Conservation (phyloP, 2,329 filamentous ascomycete species). For the Saccharata proteae region DNA sequence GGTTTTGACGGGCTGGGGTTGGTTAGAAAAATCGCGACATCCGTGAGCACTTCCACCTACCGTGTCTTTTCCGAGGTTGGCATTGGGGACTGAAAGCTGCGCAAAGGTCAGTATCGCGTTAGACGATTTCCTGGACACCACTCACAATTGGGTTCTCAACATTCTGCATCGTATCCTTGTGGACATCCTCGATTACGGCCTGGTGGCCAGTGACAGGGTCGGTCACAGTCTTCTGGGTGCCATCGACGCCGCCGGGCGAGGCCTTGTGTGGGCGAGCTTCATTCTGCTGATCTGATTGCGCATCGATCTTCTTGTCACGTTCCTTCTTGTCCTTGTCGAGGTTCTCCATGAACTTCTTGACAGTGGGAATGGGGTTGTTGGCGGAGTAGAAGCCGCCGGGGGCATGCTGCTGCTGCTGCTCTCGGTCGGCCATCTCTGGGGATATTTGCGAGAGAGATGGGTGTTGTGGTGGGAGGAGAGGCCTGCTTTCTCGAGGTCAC, state of each 20-base stretch:
- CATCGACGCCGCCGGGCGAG: conserved; percentile 31
- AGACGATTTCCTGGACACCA: conserved; percentile 3
- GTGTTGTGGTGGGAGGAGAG: no score
- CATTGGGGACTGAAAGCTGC: conserved; percentile 75
- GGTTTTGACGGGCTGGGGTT: conserved; percentile 49
- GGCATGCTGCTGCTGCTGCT: conserved; percentile 32
- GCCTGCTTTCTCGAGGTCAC: no score
- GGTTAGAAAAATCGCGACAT: background rate
- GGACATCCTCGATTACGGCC: conserved; percentile 74
- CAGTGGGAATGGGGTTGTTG: conserved; percentile 72
- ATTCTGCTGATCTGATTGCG: conserved; percentile 36
- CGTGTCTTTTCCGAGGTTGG: conserved; percentile 67
- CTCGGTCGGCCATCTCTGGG: conserved; percentile 22
- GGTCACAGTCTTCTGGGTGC: conserved; percentile 51
- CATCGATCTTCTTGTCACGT: conserved; percentile 60
- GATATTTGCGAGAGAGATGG: background rate
- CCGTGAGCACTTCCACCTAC: conserved; percentile 22
- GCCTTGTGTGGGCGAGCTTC: conserved; percentile 35
- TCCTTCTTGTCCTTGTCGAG: conserved; percentile 69
- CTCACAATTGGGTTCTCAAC: conserved; percentile 60
- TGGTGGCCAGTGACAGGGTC: conserved; percentile 82
- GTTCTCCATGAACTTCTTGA: conserved; percentile 68
- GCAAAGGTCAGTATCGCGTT: background rate
- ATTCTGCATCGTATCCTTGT: conserved; percentile 55
- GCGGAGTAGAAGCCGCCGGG: conserved; percentile 68